Conservation (phyloP, 345 rosid genomes). For the Murraya koenigii region DNA sequence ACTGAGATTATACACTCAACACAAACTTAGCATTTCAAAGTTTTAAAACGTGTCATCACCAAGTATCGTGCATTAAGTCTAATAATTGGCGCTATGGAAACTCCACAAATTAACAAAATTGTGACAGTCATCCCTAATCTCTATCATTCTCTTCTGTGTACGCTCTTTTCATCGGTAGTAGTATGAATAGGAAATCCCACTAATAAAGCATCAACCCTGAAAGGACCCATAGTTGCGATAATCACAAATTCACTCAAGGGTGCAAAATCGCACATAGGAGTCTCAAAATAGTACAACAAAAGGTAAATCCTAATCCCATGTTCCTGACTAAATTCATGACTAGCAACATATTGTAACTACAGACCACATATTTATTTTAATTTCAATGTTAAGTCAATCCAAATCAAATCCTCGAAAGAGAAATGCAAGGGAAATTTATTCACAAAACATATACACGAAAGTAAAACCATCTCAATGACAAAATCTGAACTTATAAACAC, state of each 20-base stretch:
- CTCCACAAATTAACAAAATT: neutral
- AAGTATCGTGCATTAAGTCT: neutral
- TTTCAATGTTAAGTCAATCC: neutral
- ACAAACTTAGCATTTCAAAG: neutral
- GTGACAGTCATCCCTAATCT: neutral
- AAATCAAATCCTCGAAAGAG: neutral
- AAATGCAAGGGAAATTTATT: neutral
- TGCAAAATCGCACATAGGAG: neutral
- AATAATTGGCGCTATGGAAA: neutral
- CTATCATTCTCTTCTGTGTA: neutral
- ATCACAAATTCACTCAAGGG: neutral
- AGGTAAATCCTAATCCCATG: neutral
- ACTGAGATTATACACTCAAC: neutral
- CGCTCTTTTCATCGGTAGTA: neutral
- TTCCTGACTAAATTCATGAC: neutral
- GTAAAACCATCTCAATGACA: neutral
- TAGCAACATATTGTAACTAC: neutral
- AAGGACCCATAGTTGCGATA: neutral
- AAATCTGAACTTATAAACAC: neutral
- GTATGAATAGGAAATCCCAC: neutral
- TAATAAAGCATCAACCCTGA: neutral
- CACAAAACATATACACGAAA: neutral
- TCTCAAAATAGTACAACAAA: neutral
- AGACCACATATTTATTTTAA: neutral
- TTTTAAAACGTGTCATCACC: neutral